Evolutionary conservation across 371 early-diverging fungal genomes (phyloP).

Genomic region (Zychaea mexicana): DNA sequence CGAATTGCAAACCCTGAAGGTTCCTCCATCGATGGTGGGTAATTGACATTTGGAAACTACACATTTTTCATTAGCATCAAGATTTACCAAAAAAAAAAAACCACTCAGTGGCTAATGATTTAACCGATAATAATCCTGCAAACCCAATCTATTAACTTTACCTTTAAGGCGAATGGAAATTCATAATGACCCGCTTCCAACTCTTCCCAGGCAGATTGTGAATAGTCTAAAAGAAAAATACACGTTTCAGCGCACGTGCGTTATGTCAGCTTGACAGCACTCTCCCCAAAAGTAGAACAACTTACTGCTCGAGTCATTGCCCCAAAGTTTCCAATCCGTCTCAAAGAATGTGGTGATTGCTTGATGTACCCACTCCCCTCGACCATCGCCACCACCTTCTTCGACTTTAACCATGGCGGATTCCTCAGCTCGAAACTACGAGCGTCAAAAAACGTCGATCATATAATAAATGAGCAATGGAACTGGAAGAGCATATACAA

Average conservation of each 20-base stretch:
- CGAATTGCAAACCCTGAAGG: slow-evolving; percentile 48
- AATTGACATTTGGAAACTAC: slow-evolving; percentile 57
- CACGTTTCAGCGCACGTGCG: background rate
- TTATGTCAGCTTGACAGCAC: background rate
- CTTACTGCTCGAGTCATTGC: slow-evolving; percentile 47
- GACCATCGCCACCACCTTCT: slow-evolving; percentile 35
- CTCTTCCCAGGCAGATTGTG: slow-evolving; percentile 58
- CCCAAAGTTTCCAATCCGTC: slow-evolving; percentile 48
- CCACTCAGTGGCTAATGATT: background rate
- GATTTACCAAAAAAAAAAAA: no score
- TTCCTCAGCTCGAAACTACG: slow-evolving; percentile 54
- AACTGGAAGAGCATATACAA: background rate
- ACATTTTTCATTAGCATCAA: no score
- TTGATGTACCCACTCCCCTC: slow-evolving; percentile 47
- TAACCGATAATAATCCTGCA: background rate
- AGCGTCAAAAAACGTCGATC: background rate
- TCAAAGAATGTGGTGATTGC: slow-evolving; percentile 49
- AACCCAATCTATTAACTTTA: slow-evolving; percentile 17
- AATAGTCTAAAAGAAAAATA: slow-evolving; percentile 20
- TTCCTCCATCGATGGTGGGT: slow-evolving; percentile 51
- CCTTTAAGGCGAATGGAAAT: slow-evolving; percentile 65
- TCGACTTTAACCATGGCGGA: slow-evolving; percentile 47
- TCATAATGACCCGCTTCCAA: slow-evolving; percentile 53
- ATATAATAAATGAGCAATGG: background rate
- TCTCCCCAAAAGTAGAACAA: background rate